Evolutionary conservation across 148 eudicot genomes (phyloP).

Genomic region (Suaeda aralocaspica): DNA sequence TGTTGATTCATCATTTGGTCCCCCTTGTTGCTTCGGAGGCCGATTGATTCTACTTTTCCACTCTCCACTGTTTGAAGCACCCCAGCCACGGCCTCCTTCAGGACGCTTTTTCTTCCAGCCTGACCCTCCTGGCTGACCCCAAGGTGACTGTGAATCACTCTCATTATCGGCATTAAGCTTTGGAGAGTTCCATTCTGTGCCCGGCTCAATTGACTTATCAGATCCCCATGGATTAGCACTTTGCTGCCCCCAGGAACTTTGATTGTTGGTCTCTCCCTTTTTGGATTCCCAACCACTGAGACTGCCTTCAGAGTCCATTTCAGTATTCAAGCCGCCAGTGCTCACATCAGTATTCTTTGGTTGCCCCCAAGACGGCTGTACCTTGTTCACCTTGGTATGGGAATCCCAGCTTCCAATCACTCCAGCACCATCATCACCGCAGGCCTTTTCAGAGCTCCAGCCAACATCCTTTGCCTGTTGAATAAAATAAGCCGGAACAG

Average conservation of each 20-base stretch:
- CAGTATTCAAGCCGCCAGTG: neutral
- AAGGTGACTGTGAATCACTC: constrained; percentile 23
- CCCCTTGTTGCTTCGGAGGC: constrained; percentile 37
- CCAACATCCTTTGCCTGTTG: neutral
- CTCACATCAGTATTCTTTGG: neutral
- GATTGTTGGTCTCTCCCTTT: neutral
- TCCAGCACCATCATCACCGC: no score
- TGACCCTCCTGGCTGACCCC: constrained; percentile 36
- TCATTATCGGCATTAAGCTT: neutral
- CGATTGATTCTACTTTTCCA: constrained; percentile 52
- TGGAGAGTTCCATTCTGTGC: neutral
- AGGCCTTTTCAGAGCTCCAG: neutral
- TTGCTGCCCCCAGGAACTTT: no score
- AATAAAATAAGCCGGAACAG: no score
- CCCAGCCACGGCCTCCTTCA: constrained; percentile 57
- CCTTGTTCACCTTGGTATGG: no score
- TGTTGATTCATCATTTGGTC: constrained; percentile 32
- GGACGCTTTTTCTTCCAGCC: constrained; percentile 29
- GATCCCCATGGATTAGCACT: no score
- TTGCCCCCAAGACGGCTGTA: constrained; percentile 3
- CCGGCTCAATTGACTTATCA: no score
- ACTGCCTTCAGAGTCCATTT: neutral
- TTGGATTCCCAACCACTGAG: no score
- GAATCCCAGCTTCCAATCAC: neutral
- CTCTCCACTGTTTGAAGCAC: constrained; percentile 51